phyloP scores from a whole-genome alignment of 2,329 filamentous ascomycete genomes.

The Neoarthrinium moseri region DNA sequence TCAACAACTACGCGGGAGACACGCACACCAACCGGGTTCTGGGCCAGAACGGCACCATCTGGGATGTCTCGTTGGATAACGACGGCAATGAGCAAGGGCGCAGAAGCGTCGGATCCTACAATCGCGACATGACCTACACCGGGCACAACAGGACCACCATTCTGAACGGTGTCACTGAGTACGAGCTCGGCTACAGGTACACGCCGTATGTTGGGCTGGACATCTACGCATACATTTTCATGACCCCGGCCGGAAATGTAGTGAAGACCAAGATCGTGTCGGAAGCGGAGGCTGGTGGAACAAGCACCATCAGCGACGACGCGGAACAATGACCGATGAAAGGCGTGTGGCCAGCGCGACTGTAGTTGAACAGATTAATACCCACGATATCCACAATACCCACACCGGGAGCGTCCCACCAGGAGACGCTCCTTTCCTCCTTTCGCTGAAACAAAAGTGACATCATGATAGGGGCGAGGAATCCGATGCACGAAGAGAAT shows the following conservation, averaged over 20 bases:
- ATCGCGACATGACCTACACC: conserved; percentile 52
- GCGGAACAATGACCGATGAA: too few relatives aligned
- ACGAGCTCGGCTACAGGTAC: conserved; percentile 54
- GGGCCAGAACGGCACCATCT: conserved; percentile 52
- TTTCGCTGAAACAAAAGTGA: too few relatives aligned
- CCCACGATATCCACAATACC: too few relatives aligned
- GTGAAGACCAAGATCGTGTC: conserved; percentile 50
- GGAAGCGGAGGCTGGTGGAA: conserved; percentile 51
- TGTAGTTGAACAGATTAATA: too few relatives aligned
- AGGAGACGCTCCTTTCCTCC: too few relatives aligned
- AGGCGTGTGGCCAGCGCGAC: too few relatives aligned
- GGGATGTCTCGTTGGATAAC: conserved; percentile 55
- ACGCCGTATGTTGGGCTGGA: conserved; percentile 46
- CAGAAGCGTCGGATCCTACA: conserved; percentile 47
- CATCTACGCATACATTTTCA: conserved; percentile 46
- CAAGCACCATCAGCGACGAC: conserved; percentile 47
- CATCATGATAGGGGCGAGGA: too few relatives aligned
- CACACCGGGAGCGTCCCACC: too few relatives aligned
- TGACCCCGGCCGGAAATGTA: conserved; percentile 44
- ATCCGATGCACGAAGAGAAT: too few relatives aligned
- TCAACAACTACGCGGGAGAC: conserved; percentile 58
- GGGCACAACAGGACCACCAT: conserved; percentile 48
- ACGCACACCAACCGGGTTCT: conserved; percentile 56
- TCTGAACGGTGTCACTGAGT: conserved; percentile 42
- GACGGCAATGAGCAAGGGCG: conserved; percentile 43